Base-by-base conservation (phyloP, 2,329 filamentous ascomycete genomes). In the Aspergillus awamori region DNA sequence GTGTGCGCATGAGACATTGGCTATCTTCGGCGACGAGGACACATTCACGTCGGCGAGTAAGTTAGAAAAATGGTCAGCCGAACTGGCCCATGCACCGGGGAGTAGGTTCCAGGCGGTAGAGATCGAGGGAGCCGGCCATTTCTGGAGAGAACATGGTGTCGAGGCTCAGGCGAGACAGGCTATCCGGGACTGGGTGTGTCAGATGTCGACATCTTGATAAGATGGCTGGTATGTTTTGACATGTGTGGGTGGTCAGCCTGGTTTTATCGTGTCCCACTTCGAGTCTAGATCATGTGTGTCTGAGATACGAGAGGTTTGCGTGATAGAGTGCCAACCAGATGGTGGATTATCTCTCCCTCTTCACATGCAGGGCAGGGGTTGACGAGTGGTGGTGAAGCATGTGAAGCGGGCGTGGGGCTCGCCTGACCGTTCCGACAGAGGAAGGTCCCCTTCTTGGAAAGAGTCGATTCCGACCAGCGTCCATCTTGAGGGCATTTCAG, bases 1-100 rank as follows among this genome's bases (percentile, higher is more conserved):
- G 1, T 73, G 77, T 38, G 64, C 65, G 2, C 82, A 88, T 68
- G 81, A 83, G 0, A 89, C 89, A 0, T 74, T 97, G 36, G 87
- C 86, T 0, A 76, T 96, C 0, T 96, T 88, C 70, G 94, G 93
- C 1, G 86, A 89, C 54, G 81, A 84, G 4, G 93, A 98, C 74
- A 77, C 83, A 0, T 96, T 97, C 65, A 88, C 91, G 1, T 84
- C 87, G 1, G 80, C 80, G 3, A 83, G 82, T 60, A 90, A 86
- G 73, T 80, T 93, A 67, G 82, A 84, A 10, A 77, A 81, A 1
- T 97, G 93, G 93, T 80, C 81, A 8, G 77, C 79, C 43, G 82
- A 80, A 61, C 76, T 93, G 48, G 73, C 76, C 17, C 72, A 74
- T 11, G 68, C 66, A 41, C 71, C 75, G 0, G 75, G 72, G 1